Evolutionary conservation across 2,329 filamentous ascomycete genomes (phyloP).

Genomic region (Claviceps sp.): DNA sequence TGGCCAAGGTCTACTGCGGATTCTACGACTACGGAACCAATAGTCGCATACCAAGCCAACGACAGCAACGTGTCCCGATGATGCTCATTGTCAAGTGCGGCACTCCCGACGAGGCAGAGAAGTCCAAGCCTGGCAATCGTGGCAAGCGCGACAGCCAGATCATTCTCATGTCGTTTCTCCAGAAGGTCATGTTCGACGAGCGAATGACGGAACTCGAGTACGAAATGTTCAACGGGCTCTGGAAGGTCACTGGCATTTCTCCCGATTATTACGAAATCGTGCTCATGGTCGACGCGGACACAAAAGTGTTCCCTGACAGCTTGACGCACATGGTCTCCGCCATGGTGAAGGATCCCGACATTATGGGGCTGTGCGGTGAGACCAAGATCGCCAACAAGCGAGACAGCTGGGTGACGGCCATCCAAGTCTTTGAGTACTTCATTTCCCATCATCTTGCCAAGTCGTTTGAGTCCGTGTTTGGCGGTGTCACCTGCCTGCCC

Average conservation of each 20-base stretch:
- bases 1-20: constrained; percentile 95
- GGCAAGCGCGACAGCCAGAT: constrained; percentile 99
- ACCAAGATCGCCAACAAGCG: constrained; percentile 99
- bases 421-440: constrained; percentile 99
- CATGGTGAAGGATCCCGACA: constrained; percentile 97
- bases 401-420: constrained; percentile 87
- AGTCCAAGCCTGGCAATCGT: constrained; percentile 86
- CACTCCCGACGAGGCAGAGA: constrained; percentile 70
- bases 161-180: constrained; percentile 96
- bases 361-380: constrained; percentile 97
- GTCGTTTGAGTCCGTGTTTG: constrained; percentile 95
- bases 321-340: constrained; percentile 97
- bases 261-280: constrained; percentile 97
- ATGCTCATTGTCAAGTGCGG: constrained; percentile 93
- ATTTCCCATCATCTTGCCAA: constrained; percentile 96
- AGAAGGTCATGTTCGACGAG: constrained; percentile 99
- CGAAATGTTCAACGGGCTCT: constrained; percentile 98
- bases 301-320: constrained; percentile 96
- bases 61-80: constrained; percentile 96
- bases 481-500: constrained; percentile 95
- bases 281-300: constrained; percentile 98
- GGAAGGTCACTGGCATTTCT: constrained; percentile 96
- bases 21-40: constrained; percentile 92
- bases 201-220: constrained; percentile 99
- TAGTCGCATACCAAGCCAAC: constrained; percentile 66